phyloP scores from a whole-genome alignment of 768 basidiomycete species.

The Paxillus involutus region DNA sequence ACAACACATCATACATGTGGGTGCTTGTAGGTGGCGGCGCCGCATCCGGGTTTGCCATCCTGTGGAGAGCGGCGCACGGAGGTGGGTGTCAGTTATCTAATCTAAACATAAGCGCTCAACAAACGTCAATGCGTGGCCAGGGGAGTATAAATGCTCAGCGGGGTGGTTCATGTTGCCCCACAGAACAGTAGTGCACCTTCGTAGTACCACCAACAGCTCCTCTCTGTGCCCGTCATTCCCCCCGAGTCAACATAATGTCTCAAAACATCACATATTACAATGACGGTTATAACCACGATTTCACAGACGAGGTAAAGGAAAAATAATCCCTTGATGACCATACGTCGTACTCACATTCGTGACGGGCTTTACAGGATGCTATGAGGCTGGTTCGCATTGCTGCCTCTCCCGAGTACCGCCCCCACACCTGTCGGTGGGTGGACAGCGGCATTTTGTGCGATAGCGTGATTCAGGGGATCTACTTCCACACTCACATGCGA shows the following conservation, averaged over 20 bases:
- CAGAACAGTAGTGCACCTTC: background rate
- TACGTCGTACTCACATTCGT: background rate
- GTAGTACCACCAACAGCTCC: background rate
- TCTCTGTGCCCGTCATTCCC: background rate
- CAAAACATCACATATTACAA: conserved; percentile 11
- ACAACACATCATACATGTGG: conserved; percentile 17
- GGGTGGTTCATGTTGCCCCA: background rate
- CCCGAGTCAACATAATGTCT: conserved; percentile 15
- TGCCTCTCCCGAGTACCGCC: conserved; percentile 25
- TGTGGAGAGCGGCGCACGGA: conserved; percentile 11
- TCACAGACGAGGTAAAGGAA: conserved; percentile 27
- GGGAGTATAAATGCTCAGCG: conserved; percentile 20
- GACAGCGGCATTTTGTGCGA: conserved; percentile 12
- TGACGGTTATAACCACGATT: conserved; percentile 29
- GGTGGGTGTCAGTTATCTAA: background rate
- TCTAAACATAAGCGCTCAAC: background rate
- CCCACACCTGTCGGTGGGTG: conserved; percentile 25
- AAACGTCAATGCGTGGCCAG: background rate
- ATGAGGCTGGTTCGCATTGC: conserved; percentile 25
- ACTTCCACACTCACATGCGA: conserved; percentile 17
- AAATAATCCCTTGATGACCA: background rate
- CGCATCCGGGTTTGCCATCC: conserved; percentile 17
- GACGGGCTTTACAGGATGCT: conserved; percentile 19
- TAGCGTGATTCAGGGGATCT: conserved; percentile 14
- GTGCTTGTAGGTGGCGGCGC: conserved; percentile 5